Conservation (phyloP, 441 rosid species). For the Adansonia gregorii region DNA sequence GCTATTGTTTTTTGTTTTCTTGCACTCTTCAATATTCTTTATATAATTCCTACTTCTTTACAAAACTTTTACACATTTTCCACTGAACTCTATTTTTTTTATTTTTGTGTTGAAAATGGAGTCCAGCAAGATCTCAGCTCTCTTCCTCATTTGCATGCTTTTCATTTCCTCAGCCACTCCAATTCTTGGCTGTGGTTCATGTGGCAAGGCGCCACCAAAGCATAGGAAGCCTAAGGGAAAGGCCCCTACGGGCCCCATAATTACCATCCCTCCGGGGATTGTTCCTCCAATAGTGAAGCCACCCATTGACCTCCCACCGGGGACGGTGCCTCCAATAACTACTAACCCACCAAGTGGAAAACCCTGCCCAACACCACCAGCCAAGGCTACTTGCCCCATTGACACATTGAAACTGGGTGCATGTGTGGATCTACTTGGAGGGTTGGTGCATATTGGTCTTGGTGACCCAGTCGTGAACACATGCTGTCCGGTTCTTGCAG, state of each 20-base stretch:
- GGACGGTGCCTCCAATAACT: constrained; percentile 22
- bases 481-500: constrained; percentile 68
- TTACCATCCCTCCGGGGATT: background rate
- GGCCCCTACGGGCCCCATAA: constrained; percentile 31
- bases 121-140: constrained; percentile 49
- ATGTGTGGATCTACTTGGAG: constrained; percentile 76
- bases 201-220: constrained; percentile 40
- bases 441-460: constrained; percentile 65
- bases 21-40: background rate
- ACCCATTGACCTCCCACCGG: constrained; percentile 50
- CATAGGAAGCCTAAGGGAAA: constrained; percentile 28
- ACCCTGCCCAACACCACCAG: constrained; percentile 43
- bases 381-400: constrained; percentile 53
- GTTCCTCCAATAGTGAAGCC: constrained; percentile 34
- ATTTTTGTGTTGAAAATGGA: constrained; percentile 35
- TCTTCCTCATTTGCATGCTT: constrained; percentile 56
- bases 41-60: constrained; percentile 19
- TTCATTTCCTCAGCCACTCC: constrained; percentile 51
- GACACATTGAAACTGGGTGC: constrained; percentile 71
- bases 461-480: constrained; percentile 67
- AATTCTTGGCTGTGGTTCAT: constrained; percentile 45
- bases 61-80: constrained; percentile 28
- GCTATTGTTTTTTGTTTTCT: constrained; percentile 7
- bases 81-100: background rate
- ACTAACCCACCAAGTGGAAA: constrained; percentile 43